A percentile compares a stretch with the other conserved stretches of the same genome.
These are phyloP conservation scores for Marvania coccoides DNA, from an alignment of 139 green algal species.

Conservation along the genomic window DNA sequence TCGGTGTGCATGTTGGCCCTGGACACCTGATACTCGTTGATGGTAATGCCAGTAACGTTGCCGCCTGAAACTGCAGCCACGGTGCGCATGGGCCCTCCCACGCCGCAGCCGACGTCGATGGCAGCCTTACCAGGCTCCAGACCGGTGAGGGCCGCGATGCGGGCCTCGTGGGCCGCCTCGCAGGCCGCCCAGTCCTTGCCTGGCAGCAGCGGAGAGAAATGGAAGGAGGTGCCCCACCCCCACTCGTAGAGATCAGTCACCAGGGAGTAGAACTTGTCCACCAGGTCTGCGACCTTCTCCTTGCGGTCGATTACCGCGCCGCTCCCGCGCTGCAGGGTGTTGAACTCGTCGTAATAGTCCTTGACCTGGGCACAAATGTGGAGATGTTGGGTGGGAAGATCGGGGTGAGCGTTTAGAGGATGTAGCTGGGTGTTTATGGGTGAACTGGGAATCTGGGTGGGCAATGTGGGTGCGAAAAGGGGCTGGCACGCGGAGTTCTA, in stretches of 20 bases:
- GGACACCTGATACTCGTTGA: slow-evolving; percentile 96
- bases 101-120: slow-evolving; percentile 93
- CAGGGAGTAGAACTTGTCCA: slow-evolving; percentile 41
- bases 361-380: slow-evolving; percentile 10
- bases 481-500: too few relatives aligned
- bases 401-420: too few relatives aligned
- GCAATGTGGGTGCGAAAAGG: too few relatives aligned
- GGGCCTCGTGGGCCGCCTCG: slow-evolving; percentile 84
- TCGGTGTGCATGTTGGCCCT: slow-evolving; percentile 70
- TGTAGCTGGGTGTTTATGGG: too few relatives aligned
- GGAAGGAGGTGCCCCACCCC: slow-evolving; percentile 95
- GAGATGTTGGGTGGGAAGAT: neutral
- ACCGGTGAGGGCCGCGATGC: slow-evolving; percentile 60
- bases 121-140: slow-evolving; percentile 39
- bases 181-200: slow-evolving; percentile 51
- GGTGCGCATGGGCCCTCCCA: slow-evolving; percentile 94
- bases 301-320: slow-evolving; percentile 16
- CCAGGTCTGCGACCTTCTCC: slow-evolving; percentile 31
- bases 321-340: slow-evolving; percentile 28
- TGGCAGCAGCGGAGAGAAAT: slow-evolving; percentile 90
- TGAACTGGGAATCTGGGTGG: too few relatives aligned
- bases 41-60: slow-evolving; percentile 93
- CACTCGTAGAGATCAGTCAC: slow-evolving; percentile 98
- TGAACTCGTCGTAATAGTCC: slow-evolving; percentile 28
- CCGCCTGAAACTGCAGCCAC: slow-evolving; percentile 65